Percentiles rank a stretch among this genome's conserved stretches.
phyloP scores from a whole-genome alignment of 1,139 yeast species.

The Yamadazyma oceani region DNA sequence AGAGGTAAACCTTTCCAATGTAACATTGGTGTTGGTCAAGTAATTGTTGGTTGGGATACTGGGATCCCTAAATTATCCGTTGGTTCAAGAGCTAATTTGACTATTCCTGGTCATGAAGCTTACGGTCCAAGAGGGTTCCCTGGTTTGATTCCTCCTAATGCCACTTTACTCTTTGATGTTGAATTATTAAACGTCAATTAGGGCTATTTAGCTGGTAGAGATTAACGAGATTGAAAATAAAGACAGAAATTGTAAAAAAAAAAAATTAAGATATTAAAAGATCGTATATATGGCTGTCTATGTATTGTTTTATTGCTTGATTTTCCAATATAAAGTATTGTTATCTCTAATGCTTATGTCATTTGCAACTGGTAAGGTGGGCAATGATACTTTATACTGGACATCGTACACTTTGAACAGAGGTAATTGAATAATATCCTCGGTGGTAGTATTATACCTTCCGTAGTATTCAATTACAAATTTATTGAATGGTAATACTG shows the following conservation, averaged over 20 bases:
- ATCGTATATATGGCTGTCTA: neutral
- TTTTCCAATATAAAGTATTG: slow-evolving; percentile 20
- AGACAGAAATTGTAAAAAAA: neutral
- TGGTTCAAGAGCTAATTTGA: slow-evolving; percentile 88
- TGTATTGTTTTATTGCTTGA: slow-evolving; percentile 2
- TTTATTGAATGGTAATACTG: slow-evolving; percentile 64
- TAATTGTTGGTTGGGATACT: slow-evolving; percentile 94
- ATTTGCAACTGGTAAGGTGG: slow-evolving; percentile 47
- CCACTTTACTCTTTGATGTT: slow-evolving; percentile 89
- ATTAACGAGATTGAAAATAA: neutral
- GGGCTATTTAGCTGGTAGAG: slow-evolving; percentile 2
- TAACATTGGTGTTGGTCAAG: slow-evolving; percentile 92
- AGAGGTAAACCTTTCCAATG: slow-evolving; percentile 95
- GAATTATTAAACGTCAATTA: slow-evolving; percentile 83
- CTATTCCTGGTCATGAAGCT: slow-evolving; percentile 91
- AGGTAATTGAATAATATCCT: slow-evolving; percentile 45
- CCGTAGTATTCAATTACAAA: slow-evolving; percentile 43
- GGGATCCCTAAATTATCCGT: slow-evolving; percentile 88
- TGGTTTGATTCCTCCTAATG: slow-evolving; percentile 93
- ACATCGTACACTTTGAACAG: slow-evolving; percentile 61
- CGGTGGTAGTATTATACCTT: slow-evolving; percentile 18
- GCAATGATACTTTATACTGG: slow-evolving; percentile 64
- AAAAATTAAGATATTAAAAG: neutral
- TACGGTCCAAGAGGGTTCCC: slow-evolving; percentile 96
- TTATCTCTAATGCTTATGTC: slow-evolving; percentile 23